Base-by-base conservation (phyloP, 257 asterid genomes). In the Galeopsis tetrahit region DNA sequence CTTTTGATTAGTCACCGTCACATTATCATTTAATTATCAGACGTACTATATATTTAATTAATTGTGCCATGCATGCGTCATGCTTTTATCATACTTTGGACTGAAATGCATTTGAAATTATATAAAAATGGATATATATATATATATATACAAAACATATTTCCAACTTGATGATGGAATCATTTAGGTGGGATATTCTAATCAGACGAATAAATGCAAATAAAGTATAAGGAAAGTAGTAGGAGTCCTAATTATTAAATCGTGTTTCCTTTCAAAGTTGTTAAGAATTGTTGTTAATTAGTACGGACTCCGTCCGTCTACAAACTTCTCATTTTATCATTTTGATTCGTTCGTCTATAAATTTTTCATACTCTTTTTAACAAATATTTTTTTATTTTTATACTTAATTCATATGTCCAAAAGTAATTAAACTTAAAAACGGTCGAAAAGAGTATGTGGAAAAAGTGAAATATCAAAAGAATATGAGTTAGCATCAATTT, bases 171-270 rank as follows among this genome's bases (percentile, higher is more conserved):
- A 70, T 76, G 69, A 63, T 58, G 59, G 35, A 39, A 71, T 71
- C 59, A 71, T 77, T 44, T 70, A 62, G 72, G 77, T 72, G 39
- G 34, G 13, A 70, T 56, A 44, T 66, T 73, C 64, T 43, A 44
- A 73, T 51, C n/a, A 11, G 55, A 76, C 42, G 43, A 33, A 17
- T 4, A 35, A 59, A 61, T 28, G 4, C 13, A 46, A 48, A 43
- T 48, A 48, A 39, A 40, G 40, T 14, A 33, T 2, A 43, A 35
- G n/a, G 42, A 15, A 15, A 69, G 21, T 48, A 11, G 66, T 39
- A 40, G 33, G 15, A 38, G 68, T 36, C 42, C 42, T 38, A 38
- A 38, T 10, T 44, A 44, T 1, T 11, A 3, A 3, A 4, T 4
- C 11, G 28, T 43, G n/a, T 43, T 43, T 48, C 3, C 4, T 46